Conservation (phyloP, 2,329 filamentous ascomycete genomes). For the Hortaea sp. region DNA sequence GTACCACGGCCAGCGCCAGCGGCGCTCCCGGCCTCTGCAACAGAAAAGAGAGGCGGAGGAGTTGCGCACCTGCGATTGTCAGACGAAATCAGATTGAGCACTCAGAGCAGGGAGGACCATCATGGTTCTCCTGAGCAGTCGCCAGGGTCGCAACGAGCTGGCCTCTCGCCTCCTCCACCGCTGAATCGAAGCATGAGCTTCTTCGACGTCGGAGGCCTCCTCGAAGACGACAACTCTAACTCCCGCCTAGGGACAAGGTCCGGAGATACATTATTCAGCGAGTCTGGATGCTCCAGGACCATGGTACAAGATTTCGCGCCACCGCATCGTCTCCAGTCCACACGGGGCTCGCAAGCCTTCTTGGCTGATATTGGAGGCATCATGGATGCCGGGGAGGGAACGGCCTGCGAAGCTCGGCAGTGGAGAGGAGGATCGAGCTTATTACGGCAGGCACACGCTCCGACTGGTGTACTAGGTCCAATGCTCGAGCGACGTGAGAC, state of each 20-base stretch:
- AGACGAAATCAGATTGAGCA: background rate
- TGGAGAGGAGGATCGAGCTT: no score
- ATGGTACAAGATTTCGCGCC: conserved; percentile 32
- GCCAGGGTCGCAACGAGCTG: background rate
- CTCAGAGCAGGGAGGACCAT: background rate
- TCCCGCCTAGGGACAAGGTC: conserved; percentile 5
- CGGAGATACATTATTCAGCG: conserved; percentile 48
- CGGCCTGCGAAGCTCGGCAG: no score
- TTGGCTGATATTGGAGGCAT: conserved; percentile 20
- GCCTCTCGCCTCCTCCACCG: conserved; percentile 10
- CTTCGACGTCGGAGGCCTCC: conserved; percentile 72
- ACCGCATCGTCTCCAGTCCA: conserved; percentile 8
- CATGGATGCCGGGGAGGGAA: no score
- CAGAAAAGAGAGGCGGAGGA: background rate
- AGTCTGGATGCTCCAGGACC: conserved; percentile 38
- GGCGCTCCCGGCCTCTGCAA: conserved; percentile 27
- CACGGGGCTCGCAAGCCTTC: conserved; percentile 21
- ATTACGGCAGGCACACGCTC: conserved; percentile 4
- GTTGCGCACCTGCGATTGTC: background rate
- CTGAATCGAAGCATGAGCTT: conserved; percentile 51
- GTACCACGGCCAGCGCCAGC: conserved; percentile 30
- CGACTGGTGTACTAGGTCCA: conserved; percentile 18
- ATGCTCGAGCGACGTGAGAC: conserved; percentile 20
- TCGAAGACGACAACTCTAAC: conserved; percentile 43
- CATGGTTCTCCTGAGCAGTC: conserved; percentile 6